phyloP scores from a whole-genome alignment of 768 basidiomycete species.

The Amanita rimosa region DNA sequence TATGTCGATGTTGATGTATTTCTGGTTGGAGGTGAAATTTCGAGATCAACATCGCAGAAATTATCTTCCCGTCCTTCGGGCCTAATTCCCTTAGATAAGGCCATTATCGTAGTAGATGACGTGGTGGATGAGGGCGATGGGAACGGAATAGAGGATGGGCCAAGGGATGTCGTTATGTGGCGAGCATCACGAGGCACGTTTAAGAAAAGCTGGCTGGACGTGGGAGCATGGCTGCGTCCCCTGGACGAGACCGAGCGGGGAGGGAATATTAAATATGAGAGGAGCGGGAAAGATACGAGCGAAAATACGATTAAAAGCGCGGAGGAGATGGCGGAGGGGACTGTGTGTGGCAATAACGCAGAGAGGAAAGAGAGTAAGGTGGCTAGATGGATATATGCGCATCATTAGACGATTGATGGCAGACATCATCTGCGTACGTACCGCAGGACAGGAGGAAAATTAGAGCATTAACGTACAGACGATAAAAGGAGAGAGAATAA shows the following conservation, averaged over 20 bases:
- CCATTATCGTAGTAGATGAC: background rate
- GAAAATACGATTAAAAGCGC: too few species aligned
- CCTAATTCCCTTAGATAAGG: background rate
- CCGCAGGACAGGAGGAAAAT: conserved; percentile 14
- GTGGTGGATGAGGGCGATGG: background rate
- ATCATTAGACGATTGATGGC: conserved; percentile 3
- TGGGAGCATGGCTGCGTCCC: too few species aligned
- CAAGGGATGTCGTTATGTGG: background rate
- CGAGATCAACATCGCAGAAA: background rate
- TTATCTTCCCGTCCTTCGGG: background rate
- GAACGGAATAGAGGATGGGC: background rate
- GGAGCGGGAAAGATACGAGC: conserved; percentile 10
- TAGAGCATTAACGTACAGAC: conserved; percentile 11
- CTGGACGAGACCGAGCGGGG: background rate
- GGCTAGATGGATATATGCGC: conserved; percentile 15
- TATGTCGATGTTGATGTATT: background rate
- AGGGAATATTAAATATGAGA: conserved; percentile 3
- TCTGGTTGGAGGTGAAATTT: background rate
- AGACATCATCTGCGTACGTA: conserved; percentile 9
- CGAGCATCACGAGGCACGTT: background rate
- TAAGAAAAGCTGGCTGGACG: too few species aligned
- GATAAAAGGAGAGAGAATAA: conserved; percentile 9
- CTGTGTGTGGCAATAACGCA: conserved; percentile 7
- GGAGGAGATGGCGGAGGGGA: too few species aligned
- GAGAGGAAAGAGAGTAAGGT: conserved; percentile 12